Base-by-base conservation (phyloP, 2,329 filamentous ascomycete genomes). In the Trichophyton equinum region DNA sequence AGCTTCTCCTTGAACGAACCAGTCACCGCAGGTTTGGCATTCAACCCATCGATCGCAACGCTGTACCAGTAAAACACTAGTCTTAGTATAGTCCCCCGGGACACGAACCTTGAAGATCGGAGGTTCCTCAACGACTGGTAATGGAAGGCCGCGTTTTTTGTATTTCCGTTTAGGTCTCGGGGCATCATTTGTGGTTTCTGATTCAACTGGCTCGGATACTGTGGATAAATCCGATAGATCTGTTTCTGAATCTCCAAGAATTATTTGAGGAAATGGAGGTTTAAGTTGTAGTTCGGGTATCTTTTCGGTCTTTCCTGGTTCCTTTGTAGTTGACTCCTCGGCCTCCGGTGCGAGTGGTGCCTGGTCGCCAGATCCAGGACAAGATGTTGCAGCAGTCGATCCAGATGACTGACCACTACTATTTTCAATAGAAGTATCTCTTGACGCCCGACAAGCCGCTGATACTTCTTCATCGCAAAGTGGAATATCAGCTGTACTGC, bases 1-100 rank as follows among this genome's bases (percentile, higher is more conserved):
- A 0, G 89, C 90, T 65, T 97, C 88, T 46, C 84, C 81, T 72
- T 97, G 92, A 4, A 97, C 87, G 70, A 97, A 99, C 62, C 86
- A 84, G 0, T 81, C 81, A 57, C 83, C 82, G 75, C 94, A 99
- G 27, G 88, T 90, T 58, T 85, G 88, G 75, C 94, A 99, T 64
- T 90, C 84, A 51, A 95, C 88, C 92, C 91, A 97, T 61, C 82
- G 69, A 79, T 90, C 78, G 78, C 91, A 79, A 76, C 87, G 85
- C 64, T 91, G 86, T 0, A 85, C 84, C 0, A 96, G 82, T 0
- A 96, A 80, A 11, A 86, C 79, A 0, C 85, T 81, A 0, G 90
- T 95, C 20, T 92, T 83, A 33, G 89, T 86, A 74, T 97, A 97
- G 73, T 94, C 89, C 0, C 88, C 87, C 0, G 86, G 86, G 0